These are phyloP conservation scores for Neofusicoccum kwambonambiense DNA, from an alignment of 2,329 filamentous ascomycete genomes.

Conservation along the genomic window DNA sequence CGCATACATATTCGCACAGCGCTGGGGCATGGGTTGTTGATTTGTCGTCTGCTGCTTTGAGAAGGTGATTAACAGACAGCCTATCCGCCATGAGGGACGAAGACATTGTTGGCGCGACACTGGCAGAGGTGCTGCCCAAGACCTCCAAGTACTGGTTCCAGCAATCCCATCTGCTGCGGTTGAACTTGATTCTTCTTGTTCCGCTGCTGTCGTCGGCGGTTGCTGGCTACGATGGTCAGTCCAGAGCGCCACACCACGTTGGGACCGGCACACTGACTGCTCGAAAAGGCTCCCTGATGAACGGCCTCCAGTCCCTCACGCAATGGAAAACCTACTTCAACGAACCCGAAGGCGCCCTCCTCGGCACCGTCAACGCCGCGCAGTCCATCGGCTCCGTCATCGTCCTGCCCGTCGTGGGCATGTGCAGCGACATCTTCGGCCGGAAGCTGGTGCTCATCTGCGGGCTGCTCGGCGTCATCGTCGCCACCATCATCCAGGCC, in stretches of 20 bases:
- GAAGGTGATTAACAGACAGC: no score
- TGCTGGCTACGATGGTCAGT: constrained; percentile 46
- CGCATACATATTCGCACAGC: background rate
- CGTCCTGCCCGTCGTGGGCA: constrained; percentile 15
- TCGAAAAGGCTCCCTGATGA: constrained; percentile 19
- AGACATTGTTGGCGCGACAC: constrained; percentile 41
- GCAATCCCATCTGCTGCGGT: constrained; percentile 42
- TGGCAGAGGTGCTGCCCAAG: constrained; percentile 43
- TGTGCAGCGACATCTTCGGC: constrained; percentile 19
- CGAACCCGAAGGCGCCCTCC: constrained; percentile 20
- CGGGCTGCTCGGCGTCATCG: constrained; percentile 18
- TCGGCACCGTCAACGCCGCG: constrained; percentile 22
- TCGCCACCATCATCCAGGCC: constrained; percentile 21
- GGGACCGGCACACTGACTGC: background rate
- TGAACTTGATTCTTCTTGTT: constrained; percentile 47
- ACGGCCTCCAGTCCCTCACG: constrained; percentile 21
- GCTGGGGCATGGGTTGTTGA: no score
- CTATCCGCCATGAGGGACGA: constrained; percentile 51
- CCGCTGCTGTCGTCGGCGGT: constrained; percentile 45
- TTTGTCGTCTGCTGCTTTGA: no score
- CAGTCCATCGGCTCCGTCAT: constrained; percentile 20
- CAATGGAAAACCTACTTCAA: constrained; percentile 22
- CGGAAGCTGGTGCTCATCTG: constrained; percentile 11
- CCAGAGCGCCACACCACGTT: background rate
- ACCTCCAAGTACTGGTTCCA: constrained; percentile 45